Base-by-base conservation (phyloP, 768 basidiomycete genomes). In the Phylloporus sp. region DNA sequence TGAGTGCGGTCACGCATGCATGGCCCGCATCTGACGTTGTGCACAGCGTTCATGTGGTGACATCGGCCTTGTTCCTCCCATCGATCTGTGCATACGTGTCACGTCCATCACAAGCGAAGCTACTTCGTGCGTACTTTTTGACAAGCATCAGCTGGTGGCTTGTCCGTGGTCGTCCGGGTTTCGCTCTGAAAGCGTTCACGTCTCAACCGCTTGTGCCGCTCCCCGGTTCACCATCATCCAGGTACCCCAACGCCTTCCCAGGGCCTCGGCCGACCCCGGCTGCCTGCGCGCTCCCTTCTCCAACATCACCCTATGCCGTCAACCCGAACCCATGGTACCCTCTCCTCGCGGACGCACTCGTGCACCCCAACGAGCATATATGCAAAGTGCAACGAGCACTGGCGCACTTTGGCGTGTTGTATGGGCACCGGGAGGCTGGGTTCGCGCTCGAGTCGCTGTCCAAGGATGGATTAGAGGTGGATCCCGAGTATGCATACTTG, bases 11-110 rank as follows among this genome's bases (percentile, higher is more conserved):
- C 9, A n/a, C 8, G 20, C 21, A 28, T 23, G 23, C 15, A 9
- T 20, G 20, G 29, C n/a, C 26, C 21, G 9, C 23, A 8, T 42
- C 56, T 57, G 46, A 55, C 26, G 7, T n/a, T 31, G 6, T n/a
- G 6, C 29, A 4, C 31, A 86, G 83, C 13, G 79, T 81, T 64
- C 86, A 88, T 53, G 71, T 86, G 11, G 76, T 86, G 28, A 89
- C 86, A 0, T 84, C 84, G 2, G 71, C 76, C 9, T 54, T 84
- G 23, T 84, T 85, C 68, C 48, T 85, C 15, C 73, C 79, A 0
- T 73, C 82, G 1, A 44, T 80, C 33, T 64, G 73, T 11, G 71
- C 71, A 2, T 58, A 68, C 48, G 52, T 79, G 43, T 78, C 82
- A 67, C 86, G 80, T 52, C 64, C 82, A 2, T 79, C 77, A 0